Percentiles rank a stretch among this genome's conserved stretches.
Evolutionary conservation across 768 basidiomycete genomes (phyloP).

Genomic region (Pleurotus eryngii): DNA sequence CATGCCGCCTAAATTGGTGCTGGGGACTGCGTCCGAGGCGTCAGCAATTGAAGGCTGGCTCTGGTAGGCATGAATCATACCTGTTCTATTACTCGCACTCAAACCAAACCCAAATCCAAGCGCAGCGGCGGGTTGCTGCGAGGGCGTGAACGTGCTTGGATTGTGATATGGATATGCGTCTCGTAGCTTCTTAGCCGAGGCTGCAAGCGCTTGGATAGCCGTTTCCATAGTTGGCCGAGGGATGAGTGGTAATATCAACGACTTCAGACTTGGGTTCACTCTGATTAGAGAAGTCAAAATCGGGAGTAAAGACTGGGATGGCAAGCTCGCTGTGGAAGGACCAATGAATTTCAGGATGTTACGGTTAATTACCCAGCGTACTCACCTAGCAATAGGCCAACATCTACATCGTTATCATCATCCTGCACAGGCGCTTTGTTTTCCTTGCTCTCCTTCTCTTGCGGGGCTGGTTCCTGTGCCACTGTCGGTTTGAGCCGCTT

Average conservation of each 20-base stretch:
- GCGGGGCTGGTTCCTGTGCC: constrained; percentile 28
- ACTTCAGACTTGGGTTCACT: constrained; percentile 68
- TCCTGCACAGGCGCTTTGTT: constrained; percentile 34
- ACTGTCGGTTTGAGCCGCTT: constrained; percentile 56
- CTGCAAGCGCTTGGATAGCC: constrained; percentile 64
- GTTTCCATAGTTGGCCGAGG: constrained; percentile 81
- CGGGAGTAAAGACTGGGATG: constrained; percentile 72
- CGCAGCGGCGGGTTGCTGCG: constrained; percentile 8
- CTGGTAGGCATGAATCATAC: constrained; percentile 8
- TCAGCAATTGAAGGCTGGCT: constrained; percentile 10
- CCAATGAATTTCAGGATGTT: constrained; percentile 9
- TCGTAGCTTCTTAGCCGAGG: constrained; percentile 68
- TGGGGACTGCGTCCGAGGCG: background rate
- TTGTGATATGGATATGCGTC: constrained; percentile 85
- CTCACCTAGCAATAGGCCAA: constrained; percentile 78
- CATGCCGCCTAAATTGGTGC: constrained; percentile 52
- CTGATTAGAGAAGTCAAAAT: constrained; percentile 67
- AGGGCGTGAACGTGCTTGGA: constrained; percentile 29
- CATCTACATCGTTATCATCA: constrained; percentile 66
- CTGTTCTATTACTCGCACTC: constrained; percentile 20
- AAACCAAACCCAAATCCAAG: constrained; percentile 33
- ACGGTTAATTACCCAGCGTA: constrained; percentile 7
- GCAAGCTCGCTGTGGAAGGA: constrained; percentile 62
- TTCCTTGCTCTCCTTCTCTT: constrained; percentile 44
- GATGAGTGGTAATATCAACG: constrained; percentile 69